Base-by-base conservation (phyloP, 176 grass and related monocot genomes). In the Cenchrus fungigraminus region DNA sequence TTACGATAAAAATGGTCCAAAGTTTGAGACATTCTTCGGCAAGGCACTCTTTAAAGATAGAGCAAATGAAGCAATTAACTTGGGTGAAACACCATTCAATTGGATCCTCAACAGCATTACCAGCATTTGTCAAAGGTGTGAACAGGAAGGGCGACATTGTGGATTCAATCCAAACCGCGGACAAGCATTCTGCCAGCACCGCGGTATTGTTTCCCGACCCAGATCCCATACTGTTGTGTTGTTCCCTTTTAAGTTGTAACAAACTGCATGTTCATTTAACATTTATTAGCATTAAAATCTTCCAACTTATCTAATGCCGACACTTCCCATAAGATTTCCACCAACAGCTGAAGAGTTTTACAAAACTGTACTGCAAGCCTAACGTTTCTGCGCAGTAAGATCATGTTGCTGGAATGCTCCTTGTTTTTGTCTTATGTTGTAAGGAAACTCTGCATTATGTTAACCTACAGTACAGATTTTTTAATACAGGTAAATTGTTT, bases 141-240 rank as follows among this genome's bases (percentile, higher is more conserved):
- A 93, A 54, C 0, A 12, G 3, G n/a, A 50, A 57, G 77, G 78
- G 25, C 74, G 12, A 44, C 43, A 10, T 28, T 93, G 94, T 87
- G 84, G 73, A 19, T 86, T 87, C 32, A 76, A 73, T 34, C 37
- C 32, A 10, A 47, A 42, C 12, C 68, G 22, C 6, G 65, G 60
- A 57, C 78, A 82, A 81, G 34, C 84, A 68, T 86, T 87, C 65
- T 97, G 94, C 68, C 58, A 43, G 5, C 67, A 54, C 16, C 81
- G 43, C 6, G 59, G 72, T 88, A 71, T 74, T 72, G 19, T 29
- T 67, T 16, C 45, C 12, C 7, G 2, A 68, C 15, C 19, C 9
- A 42, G 1, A 31, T 50, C 43, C 3, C 4, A 28, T 46, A 76
- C n/a, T 62, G 6, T 47, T 31, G 5, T 46, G 6, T 15, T 65